Evolutionary conservation across 345 rosid species (phyloP).

Genomic region (Arabidopsis suecica): DNA sequence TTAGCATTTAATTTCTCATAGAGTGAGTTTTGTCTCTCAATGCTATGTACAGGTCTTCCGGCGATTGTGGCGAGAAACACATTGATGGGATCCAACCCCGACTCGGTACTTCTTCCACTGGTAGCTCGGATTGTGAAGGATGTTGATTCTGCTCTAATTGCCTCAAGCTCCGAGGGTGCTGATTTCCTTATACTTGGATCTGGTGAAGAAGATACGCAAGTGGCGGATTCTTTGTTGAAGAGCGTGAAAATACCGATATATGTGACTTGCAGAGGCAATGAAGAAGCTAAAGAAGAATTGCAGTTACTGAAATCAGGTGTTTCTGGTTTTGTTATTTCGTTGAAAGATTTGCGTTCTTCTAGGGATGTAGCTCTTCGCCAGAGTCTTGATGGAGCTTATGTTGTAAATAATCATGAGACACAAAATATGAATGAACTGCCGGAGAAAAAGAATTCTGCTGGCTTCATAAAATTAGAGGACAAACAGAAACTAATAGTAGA

Average conservation of each 20-base stretch:
- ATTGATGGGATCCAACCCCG: constrained; percentile 70
- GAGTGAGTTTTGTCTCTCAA: background rate
- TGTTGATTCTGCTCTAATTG: constrained; percentile 63
- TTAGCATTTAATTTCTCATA: too few species aligned
- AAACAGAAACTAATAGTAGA: constrained; percentile 70
- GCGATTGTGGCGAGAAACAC: constrained; percentile 89
- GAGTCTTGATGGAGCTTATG: constrained; percentile 47
- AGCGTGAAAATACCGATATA: constrained; percentile 76
- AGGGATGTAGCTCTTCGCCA: constrained; percentile 55
- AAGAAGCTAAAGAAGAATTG: constrained; percentile 34
- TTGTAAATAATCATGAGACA: constrained; percentile 41
- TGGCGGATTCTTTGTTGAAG: constrained; percentile 50
- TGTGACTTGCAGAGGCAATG: constrained; percentile 41
- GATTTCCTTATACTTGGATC: constrained; percentile 74
- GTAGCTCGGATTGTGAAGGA: constrained; percentile 80
- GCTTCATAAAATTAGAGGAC: constrained; percentile 71
- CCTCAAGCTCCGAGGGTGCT: constrained; percentile 93
- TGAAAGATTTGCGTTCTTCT: constrained; percentile 68
- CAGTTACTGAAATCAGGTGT: constrained; percentile 65
- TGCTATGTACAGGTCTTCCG: constrained; percentile 70
- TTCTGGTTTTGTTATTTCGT: constrained; percentile 77
- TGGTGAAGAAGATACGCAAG: constrained; percentile 49
- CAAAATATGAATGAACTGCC: constrained; percentile 41
- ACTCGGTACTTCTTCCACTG: constrained; percentile 79
- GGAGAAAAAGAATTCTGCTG: constrained; percentile 49